Conservation (phyloP, 768 basidiomycete species). For the Pulveroboletus ravenelii region DNA sequence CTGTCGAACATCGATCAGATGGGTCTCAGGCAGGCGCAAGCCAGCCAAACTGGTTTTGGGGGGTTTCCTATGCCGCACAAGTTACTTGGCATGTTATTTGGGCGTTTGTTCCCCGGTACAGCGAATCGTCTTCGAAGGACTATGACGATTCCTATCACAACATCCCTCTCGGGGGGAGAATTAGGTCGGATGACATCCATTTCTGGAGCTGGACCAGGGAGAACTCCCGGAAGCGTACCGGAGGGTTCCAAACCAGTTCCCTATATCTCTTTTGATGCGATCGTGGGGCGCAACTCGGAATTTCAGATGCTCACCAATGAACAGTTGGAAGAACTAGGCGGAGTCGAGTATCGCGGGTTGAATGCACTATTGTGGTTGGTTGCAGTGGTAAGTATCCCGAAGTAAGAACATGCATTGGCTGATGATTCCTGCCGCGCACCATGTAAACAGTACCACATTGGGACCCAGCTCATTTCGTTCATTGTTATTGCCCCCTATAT, state of each 20-base stretch:
- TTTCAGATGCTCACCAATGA: conserved; percentile 69
- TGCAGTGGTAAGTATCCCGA: conserved; percentile 47
- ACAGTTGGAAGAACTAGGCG: conserved; percentile 87
- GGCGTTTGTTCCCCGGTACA: conserved; percentile 59
- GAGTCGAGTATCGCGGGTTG: conserved; percentile 87
- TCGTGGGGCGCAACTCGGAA: conserved; percentile 77
- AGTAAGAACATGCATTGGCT: not conserved
- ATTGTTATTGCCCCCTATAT: conserved; percentile 81
- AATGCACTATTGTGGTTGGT: conserved; percentile 81
- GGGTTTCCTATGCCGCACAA: conserved; percentile 71
- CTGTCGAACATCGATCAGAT: conserved; percentile 11
- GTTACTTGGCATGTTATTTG: conserved; percentile 46
- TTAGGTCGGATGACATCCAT: conserved; percentile 25
- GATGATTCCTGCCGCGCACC: conserved; percentile 1
- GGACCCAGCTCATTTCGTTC: conserved; percentile 63
- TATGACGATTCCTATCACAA: conserved; percentile 70
- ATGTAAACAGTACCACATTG: conserved; percentile 66
- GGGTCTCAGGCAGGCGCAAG: conserved; percentile 7
- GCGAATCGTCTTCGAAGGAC: conserved; percentile 58
- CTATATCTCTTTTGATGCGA: conserved; percentile 82
- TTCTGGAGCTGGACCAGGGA: conserved; percentile 5
- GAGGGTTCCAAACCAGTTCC: conserved; percentile 53
- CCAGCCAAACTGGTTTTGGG: conserved; percentile 52
- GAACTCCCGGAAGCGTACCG: conserved; percentile 16
- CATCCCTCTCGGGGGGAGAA: conserved; percentile 42